Evolutionary conservation across 495 filamentous ascomycete genomes (phyloP), one percentile per base, ranked within the genome.

Genomic region (Daldinia loculata): DNA sequence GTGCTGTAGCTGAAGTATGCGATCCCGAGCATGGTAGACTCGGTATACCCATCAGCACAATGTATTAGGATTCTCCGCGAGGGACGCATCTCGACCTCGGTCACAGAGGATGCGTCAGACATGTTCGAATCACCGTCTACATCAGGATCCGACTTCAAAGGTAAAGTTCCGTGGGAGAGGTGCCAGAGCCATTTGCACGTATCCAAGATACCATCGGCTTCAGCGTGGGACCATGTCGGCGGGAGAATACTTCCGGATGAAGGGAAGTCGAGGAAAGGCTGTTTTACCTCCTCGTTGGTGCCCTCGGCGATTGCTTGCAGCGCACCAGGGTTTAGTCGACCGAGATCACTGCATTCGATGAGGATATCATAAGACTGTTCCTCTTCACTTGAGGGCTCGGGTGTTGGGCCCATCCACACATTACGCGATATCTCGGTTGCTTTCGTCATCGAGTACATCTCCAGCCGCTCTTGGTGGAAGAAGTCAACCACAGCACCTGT

Each of bases 11-110:
- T 97, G 78, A 89, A 91, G 79, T 98, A 99, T 22, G 95, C 92
- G 36, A 98, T 85, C 11, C 85, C 93, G 4, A 99, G 84, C 58
- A 98, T 80, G 1, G 95, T 92, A 8, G 91, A 94, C 76, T 99
- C 95, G 7, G 95, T 99, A 77, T 99, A 99, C 26, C 95, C 95
- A 80, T 99, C 95, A 1, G 90, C 89, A 77, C 95, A 98, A 77
- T 98, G 93, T 36, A 99, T 92, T 34, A 98, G 84, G 30, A 98
- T 88, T 77, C 88, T 92, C 52, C 88, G 84, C 15, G 79, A 79
- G 17, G 50, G 56, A 27, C 63, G 27, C 55, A 72, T 48, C 76
- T 81, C 60, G 71, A 79, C 38, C 69, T 75, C n/a, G 66, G 61
- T 53, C 62, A 71, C 61, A 70, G 70, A 41, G 3, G 75, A 64